Evolutionary conservation across 805 yeast species (phyloP), one percentile per base, ranked within the genome.

Genomic region (Scheffersomyces spartinae): DNA sequence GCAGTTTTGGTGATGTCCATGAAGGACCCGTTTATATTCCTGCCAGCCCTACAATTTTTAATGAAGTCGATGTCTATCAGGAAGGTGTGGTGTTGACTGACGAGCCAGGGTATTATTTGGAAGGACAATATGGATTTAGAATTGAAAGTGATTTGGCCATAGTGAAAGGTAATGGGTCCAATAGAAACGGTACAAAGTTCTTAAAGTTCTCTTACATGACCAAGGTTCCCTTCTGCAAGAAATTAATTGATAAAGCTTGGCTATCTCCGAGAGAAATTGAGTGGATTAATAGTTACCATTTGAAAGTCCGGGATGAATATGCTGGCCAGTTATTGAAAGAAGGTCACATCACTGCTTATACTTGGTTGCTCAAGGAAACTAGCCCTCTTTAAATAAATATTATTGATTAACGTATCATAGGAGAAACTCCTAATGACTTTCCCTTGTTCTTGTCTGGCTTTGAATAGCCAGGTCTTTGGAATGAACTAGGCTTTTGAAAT

Each of bases 21-120:
- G 76, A 73, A 31, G 72, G 74, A 13, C 79, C 78, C 13, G 62
- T 70, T 32, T 74, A 75, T n/a, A 68, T 71, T 38, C 73, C 76
- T 2, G 63, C 68, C 31, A 50, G 71, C 34, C 64, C 69, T 16
- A n/a, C n/a, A n/a, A n/a, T n/a, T n/a, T n/a, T n/a, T n/a, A n/a
- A n/a, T n/a, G n/a, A n/a, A n/a, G n/a, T n/a, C n/a, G n/a, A n/a
- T n/a, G n/a, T n/a, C n/a, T 57, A 55, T 28, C 49, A 61, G 38
- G 60, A 67, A 3, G 80, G 80, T 3, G 68, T 71, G 36, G 45
- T 72, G 29, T 45, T 71, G 9, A 64, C 74, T 12, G 69, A 71
- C 42, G 80, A 72, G 40, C 80, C 80, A 6, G 80, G 80, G 1
- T 71, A 55, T 43, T 72, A 72, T 40, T 64, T 70, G 39, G 71